phyloP scores from a whole-genome alignment of 441 rosid genomes.

The Eruca vesicaria region DNA sequence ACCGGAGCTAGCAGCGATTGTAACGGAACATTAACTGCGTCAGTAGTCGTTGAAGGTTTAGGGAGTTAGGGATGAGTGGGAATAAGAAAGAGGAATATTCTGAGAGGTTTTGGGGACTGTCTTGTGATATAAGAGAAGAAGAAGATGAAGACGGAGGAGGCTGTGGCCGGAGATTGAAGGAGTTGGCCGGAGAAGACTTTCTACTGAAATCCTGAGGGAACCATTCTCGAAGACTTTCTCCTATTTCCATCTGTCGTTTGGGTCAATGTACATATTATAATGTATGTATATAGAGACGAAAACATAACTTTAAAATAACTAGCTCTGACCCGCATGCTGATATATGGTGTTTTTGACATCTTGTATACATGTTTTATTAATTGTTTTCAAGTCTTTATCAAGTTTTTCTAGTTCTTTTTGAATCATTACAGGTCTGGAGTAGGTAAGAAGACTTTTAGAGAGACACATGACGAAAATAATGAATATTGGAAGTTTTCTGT shows the following conservation, averaged over 20 bases:
- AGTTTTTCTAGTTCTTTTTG: too few relatives aligned
- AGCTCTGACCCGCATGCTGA: too few relatives aligned
- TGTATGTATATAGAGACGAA: not conserved
- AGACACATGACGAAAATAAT: too few relatives aligned
- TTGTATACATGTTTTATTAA: too few relatives aligned
- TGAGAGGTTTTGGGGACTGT: conserved; percentile 51
- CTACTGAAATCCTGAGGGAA: conserved; percentile 52
- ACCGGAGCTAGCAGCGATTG: conserved; percentile 21
- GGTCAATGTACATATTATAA: not conserved
- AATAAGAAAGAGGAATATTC: conserved; percentile 44
- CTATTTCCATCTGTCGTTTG: conserved; percentile 49
- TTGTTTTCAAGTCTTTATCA: too few relatives aligned
- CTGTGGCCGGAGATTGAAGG: conserved; percentile 36
- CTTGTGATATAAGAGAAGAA: conserved; percentile 62
- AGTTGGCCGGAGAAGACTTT: conserved; percentile 31
- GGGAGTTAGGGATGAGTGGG: conserved; percentile 34
- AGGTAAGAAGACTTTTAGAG: too few relatives aligned
- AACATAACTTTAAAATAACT: not conserved
- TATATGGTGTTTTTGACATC: too few relatives aligned
- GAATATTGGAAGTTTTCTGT: too few relatives aligned
- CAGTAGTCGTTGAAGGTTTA: conserved; percentile 27
- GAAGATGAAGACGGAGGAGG: conserved; percentile 51
- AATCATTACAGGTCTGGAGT: too few relatives aligned
- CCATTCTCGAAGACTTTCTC: conserved; percentile 49
- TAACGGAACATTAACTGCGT: conserved; percentile 20